Base-by-base conservation (phyloP, 805 yeast species). In the Isabelozyma heimii region DNA sequence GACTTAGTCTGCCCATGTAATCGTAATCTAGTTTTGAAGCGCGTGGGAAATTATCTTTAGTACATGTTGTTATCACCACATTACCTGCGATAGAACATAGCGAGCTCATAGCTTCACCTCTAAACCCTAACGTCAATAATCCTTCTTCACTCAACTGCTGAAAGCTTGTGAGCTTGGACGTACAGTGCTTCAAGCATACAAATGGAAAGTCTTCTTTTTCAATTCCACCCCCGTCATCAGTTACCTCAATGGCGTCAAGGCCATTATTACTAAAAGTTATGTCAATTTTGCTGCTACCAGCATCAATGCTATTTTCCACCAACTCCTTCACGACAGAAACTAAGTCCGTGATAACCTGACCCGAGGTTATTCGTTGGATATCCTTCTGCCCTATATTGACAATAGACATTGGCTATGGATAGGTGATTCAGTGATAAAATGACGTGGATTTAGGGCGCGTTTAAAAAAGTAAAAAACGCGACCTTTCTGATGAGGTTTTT, bases 271-370 rank as follows among this genome's bases (percentile, higher is more conserved):
- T 75, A 57, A 92, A 82, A 1, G 71, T 70, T 13, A 92, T 70
- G 44, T 89, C 95, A 28, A 94, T 74, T 46, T 79, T 80, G 0
- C 80, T 73, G 8, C 94, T 79, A 17, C 76, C 65, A 0, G 97
- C 94, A 68, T 94, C 99, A 6, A 92, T 69, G 28, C 94, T 72
- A 62, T 92, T 92, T 59, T 92, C 99, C 2, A 94, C 75, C 1
- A 91, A 69, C 63, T 92, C 99, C 61, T 92, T 92, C 28, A 87
- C 83, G 0, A 89, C 87, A 0, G 92, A 82, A 0, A 81, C 73
- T 40, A 94, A 67, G 57, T 89, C 96, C 5, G 84, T 80, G 10
- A 94, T 87, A 12, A 94, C 98, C 64, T 94, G 99, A 0, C 97
- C 97, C 0, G 97, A 89, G 0, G 97, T 90, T 49, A 92, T 82